Conservation (phyloP, 2,329 filamentous ascomycete species). For the Cadophora gregata region DNA sequence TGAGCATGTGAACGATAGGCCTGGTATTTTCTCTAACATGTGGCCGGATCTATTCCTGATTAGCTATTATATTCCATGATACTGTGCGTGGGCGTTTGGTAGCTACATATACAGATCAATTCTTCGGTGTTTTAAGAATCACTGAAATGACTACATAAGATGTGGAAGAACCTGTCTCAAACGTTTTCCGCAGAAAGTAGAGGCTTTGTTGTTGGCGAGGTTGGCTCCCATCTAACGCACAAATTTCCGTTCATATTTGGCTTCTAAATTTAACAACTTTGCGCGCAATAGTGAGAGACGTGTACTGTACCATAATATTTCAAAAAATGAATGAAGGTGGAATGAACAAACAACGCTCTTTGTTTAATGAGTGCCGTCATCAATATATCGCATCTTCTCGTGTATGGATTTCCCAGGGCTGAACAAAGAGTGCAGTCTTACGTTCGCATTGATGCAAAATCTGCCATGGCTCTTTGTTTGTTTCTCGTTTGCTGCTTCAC, state of each 20-base stretch:
- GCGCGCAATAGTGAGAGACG: neutral
- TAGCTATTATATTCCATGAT: neutral
- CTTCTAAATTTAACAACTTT: neutral
- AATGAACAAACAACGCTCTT: neutral
- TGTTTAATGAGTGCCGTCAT: neutral
- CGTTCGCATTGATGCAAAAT: neutral
- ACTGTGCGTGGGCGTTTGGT: neutral
- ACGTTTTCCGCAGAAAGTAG: constrained; percentile 28
- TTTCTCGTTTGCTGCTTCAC: neutral
- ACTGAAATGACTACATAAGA: constrained; percentile 49
- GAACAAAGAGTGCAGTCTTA: neutral
- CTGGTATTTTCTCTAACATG: neutral
- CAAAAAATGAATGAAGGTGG: neutral
- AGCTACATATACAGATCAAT: neutral
- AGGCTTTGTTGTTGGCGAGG: neutral
- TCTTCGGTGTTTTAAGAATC: constrained; percentile 48
- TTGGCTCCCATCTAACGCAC: neutral
- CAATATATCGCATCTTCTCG: neutral
- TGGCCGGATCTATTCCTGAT: neutral
- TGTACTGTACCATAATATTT: neutral
- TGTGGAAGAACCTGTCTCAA: constrained; percentile 44
- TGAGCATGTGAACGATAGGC: constrained; percentile 46
- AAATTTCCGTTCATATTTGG: neutral
- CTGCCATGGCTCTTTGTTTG: neutral
- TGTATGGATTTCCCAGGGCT: neutral